Percentiles rank a stretch among this genome's conserved stretches.
These are phyloP conservation scores for Sporobolus alterniflorus DNA, from an alignment of 202 grass and related monocot genomes.

Conservation along the genomic window DNA sequence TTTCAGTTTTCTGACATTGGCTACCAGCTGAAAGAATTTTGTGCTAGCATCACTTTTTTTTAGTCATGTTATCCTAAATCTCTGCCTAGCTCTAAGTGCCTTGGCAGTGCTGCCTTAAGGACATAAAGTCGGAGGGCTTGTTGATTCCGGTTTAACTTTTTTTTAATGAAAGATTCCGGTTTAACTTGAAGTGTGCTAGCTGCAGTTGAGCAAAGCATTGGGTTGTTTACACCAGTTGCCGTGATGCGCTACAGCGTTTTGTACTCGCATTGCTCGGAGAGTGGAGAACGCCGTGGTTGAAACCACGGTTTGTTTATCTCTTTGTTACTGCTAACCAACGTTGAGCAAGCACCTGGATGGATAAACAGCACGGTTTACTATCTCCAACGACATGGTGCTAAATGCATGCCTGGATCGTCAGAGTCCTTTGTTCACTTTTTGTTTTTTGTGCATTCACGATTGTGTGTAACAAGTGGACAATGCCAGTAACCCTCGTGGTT, in stretches of 20 bases:
- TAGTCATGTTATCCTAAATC: no score
- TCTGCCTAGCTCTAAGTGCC: no score
- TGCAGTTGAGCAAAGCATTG: slow-evolving; percentile 28
- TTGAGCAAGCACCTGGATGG: not conserved
- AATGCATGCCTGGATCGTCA: not conserved
- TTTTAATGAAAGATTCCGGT: no score
- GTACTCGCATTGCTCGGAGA: not conserved
- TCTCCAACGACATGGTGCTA: not conserved
- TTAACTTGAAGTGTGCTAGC: no score
- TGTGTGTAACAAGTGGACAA: not conserved
- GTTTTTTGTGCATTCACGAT: not conserved
- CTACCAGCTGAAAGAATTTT: no score
- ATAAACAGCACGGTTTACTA: not conserved
- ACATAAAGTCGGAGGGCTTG: slow-evolving; percentile 32
- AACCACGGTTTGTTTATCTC: not conserved
- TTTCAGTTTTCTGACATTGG: no score
- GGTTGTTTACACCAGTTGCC: slow-evolving; percentile 44
- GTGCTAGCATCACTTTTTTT: no score
- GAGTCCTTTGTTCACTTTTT: not conserved
- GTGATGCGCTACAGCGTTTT: not conserved
- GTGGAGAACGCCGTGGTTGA: not conserved
- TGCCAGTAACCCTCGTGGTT: not conserved
- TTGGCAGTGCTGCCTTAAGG: slow-evolving; percentile 66
- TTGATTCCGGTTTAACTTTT: slow-evolving; percentile 54
- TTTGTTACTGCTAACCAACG: not conserved